Evolutionary conservation across 495 filamentous ascomycete species (phyloP), one percentile per base, ranked within the genome.

Genomic region (Hypoxylon lienhwacheense): DNA sequence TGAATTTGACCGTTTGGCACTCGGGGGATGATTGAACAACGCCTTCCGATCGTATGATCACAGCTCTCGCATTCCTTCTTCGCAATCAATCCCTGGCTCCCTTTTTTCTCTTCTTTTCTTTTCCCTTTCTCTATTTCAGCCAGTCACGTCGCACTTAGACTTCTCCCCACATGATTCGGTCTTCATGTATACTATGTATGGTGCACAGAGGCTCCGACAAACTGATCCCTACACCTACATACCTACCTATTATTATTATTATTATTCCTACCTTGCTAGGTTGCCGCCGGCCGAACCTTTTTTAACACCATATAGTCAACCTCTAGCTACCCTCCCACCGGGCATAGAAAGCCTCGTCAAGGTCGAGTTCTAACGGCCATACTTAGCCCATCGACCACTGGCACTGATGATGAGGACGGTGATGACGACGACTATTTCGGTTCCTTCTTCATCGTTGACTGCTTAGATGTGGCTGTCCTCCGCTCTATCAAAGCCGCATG

Each of bases 171-270:
- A 61, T 60, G 56, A 60, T 60, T 48, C 34, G 45, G 26, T 24
- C 46, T 51, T 55, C 57, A 61, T 55, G 51, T 55, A 51, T 60
- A 55, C 47, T 55, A 47, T 55, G 57, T 60, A 55, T 51, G 46
- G 51, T 50, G 42, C 49, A 28, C 45, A 29, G 39, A 12, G 36
- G 44, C 41, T 46, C 41, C 53, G 31, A 46, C 45, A 36, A 32
- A 49, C 53, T 25, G 10, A 40, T 34, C 54, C 41, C 54, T 51
- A 50, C 47, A 42, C 7, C 51, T 40, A 35, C 28, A 14, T 33
- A 26, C 29, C 24, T 55, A 15, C 37, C 28, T 41, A 48, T n/a
- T n/a, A n/a, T n/a, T n/a, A n/a, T n/a, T n/a, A n/a, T n/a, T n/a
- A n/a, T n/a, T n/a, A n/a, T 43, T 49, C 36, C 31, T 37, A 50